Evolutionary conservation across 371 early-diverging fungal species (phyloP), one percentile per base, ranked within the genome.

Genomic region (Mucor plumbeus): DNA sequence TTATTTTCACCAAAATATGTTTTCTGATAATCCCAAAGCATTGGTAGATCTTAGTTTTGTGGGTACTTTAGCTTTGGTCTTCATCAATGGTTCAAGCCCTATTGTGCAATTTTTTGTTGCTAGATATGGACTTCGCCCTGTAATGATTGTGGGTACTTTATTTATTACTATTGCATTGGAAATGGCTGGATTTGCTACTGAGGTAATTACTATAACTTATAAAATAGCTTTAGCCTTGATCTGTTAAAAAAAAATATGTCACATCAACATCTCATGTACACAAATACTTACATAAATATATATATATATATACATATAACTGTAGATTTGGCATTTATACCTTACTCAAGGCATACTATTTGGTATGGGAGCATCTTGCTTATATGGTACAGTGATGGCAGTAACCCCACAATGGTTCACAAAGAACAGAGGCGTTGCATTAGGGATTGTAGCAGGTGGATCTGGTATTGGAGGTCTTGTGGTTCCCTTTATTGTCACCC

Each of bases 401-500:
- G 73, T 92, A 1, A 83, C 91, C 0, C 74, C 91, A 0, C 94
- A 93, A 63, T 95, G 92, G 92, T 95, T 94, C 70, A 70, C 64
- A 15, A 83, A 82, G 21, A 72, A 80, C 11, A 81, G 93, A 7
- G 91, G 92, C 0, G 61, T 94, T 39, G 94, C 91, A 7, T 78
- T 89, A 0, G 95, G 94, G 8, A 75, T 95, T 2, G 87, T 89
- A n/a, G 85, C 90, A 39, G 81, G 90, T 69, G 95, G 95, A n/a
- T 84, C 88, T 7, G 95, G 95, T 3, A 73, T 93, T 34, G 95
- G 95, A 31, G 94, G 94, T 3, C 78, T 94, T 4, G 80, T 88
- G 15, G 70, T 93, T 58, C 84, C 90, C 0, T 89, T 90, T 14
- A 71, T 93, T 7, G 74, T 89, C 58, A 87, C 86, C 34, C 67